phyloP scores from a whole-genome alignment of 2,329 filamentous ascomycete species.

The Paraphaeosphaeria sporulosa region DNA sequence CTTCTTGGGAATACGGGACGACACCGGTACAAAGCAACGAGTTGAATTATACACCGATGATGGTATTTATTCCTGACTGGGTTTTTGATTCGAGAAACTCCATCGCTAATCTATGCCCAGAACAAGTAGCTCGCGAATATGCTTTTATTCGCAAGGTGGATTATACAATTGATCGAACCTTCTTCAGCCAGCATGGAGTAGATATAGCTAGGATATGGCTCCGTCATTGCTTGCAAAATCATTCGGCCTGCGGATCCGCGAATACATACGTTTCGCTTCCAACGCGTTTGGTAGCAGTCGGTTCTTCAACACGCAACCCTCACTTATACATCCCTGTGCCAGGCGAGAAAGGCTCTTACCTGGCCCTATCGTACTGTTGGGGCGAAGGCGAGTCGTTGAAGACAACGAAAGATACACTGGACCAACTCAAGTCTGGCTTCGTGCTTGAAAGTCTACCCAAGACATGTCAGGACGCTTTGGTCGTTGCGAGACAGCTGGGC shows the following conservation, averaged over 20 bases:
- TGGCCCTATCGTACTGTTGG: slow-evolving; percentile 19
- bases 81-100: not conserved
- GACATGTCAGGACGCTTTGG: slow-evolving; percentile 16
- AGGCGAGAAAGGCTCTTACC: slow-evolving; percentile 1
- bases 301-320: slow-evolving; percentile 7
- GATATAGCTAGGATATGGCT: slow-evolving; percentile 3
- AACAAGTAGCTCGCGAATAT: not conserved
- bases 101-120: not conserved
- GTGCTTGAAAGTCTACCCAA: slow-evolving; percentile 14
- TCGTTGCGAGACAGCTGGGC: slow-evolving; percentile 5
- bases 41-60: not conserved
- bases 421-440: slow-evolving; percentile 12
- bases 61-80: not conserved
- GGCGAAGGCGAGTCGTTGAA: slow-evolving; percentile 12
- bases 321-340: slow-evolving; percentile 6
- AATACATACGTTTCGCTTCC: slow-evolving; percentile 4
- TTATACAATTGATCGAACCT: not conserved
- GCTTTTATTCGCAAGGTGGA: not conserved
- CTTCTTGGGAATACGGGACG: no score
- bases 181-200: not conserved
- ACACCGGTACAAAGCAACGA: no score
- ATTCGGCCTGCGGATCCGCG: not conserved
- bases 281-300: slow-evolving; percentile 16
- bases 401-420: slow-evolving; percentile 11
- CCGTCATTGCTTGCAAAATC: slow-evolving; percentile 4